Conservation (phyloP, 768 basidiomycete genomes). For the Hypsizygus marmoreus region DNA sequence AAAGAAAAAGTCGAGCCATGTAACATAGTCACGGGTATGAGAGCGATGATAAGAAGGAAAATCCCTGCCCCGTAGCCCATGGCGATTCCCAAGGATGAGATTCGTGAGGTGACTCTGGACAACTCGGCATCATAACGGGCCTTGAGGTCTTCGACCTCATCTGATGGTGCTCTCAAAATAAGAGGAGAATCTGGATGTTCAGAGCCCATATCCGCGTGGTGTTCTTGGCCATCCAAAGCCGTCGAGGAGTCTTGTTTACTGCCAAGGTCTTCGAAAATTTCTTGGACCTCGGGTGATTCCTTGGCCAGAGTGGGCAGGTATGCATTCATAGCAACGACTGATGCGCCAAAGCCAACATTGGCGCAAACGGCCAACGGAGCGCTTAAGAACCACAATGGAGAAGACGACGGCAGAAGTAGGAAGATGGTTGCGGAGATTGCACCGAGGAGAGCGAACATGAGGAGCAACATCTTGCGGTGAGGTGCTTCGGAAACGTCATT, state of each 20-base stretch:
- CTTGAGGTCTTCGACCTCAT: conserved; percentile 25
- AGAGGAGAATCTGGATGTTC: conserved; percentile 43
- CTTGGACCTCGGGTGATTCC: conserved; percentile 59
- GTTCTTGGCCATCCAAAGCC: conserved; percentile 10
- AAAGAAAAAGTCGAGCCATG: conserved; percentile 78
- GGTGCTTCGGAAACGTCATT: conserved; percentile 38
- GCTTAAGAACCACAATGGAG: conserved; percentile 66
- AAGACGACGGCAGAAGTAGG: conserved; percentile 71
- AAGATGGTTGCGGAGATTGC: conserved; percentile 69
- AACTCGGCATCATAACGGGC: conserved; percentile 56
- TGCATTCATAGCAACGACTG: conserved; percentile 86
- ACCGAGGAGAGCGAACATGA: conserved; percentile 74
- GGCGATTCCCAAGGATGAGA: conserved; percentile 85
- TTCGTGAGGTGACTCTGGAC: conserved; percentile 75
- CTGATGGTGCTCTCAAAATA: conserved; percentile 23
- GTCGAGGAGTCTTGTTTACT: conserved; percentile 16
- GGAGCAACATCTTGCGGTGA: conserved; percentile 77
- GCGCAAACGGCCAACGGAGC: conserved; percentile 74
- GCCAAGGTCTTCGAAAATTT: conserved; percentile 36
- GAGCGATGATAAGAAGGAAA: conserved; percentile 64
- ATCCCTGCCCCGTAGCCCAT: conserved; percentile 88
- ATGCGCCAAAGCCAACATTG: conserved; percentile 86
- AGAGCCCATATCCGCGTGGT: conserved; percentile 13
- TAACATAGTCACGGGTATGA: conserved; percentile 77
- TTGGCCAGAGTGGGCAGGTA: conserved; percentile 79